Percentiles rank a stretch among this genome's conserved stretches.
These are phyloP conservation scores for Barnettozyma sucrosica DNA, from an alignment of 805 yeast genomes.

Conservation along the genomic window DNA sequence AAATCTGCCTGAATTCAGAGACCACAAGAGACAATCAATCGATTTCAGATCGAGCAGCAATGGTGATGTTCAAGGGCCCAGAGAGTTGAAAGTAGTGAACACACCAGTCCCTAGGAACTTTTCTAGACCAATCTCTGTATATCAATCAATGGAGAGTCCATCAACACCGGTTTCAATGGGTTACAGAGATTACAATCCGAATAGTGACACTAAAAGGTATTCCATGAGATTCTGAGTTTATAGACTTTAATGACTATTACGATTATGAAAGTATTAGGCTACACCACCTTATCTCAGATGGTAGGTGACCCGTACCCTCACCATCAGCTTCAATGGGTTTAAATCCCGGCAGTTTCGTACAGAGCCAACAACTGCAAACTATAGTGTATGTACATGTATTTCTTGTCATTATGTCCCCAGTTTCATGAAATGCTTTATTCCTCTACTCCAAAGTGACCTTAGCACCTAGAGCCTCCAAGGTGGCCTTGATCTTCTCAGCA, in stretches of 20 bases:
- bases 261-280: no score
- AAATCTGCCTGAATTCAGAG: conserved; percentile 8
- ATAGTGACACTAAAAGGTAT: conserved; percentile 15
- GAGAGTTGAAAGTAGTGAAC: conserved; percentile 6
- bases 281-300: no score
- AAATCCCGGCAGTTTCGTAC: no score
- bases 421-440: background rate
- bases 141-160: conserved; percentile 1
- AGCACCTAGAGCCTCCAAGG: conserved; percentile 93
- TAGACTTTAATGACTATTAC: background rate
- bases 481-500: conserved; percentile 91
- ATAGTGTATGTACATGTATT: conserved; percentile 7
- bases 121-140: conserved; percentile 4
- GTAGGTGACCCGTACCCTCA: no score
- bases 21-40: background rate
- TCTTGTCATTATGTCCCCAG: background rate
- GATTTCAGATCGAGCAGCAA: background rate
- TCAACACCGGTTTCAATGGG: background rate
- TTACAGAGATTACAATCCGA: background rate
- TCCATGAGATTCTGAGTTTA: conserved; percentile 21
- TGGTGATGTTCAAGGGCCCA: background rate
- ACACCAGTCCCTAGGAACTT: conserved; percentile 8
- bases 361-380: background rate
- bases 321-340: no score
- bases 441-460: conserved; percentile 78